A percentile compares a stretch with the other conserved stretches of the same genome.
Evolutionary conservation across 495 filamentous ascomycete species (phyloP).

Genomic region (Delitschia confertaspora): DNA sequence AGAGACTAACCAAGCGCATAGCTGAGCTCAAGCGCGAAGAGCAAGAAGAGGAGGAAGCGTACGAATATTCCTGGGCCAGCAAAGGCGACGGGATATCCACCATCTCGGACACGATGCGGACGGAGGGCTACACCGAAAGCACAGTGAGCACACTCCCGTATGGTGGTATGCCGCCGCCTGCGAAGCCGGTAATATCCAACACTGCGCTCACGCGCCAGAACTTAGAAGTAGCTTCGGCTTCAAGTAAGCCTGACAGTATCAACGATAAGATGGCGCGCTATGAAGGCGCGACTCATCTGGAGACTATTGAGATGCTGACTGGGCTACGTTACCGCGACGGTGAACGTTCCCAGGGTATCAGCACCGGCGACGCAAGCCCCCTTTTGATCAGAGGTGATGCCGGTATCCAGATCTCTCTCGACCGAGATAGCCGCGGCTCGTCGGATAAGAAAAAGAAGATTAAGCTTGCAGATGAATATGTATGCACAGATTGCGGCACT

Average conservation of each 20-base stretch:
- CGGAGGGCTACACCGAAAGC: constrained; percentile 32
- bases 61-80: constrained; percentile 16
- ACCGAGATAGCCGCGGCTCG: constrained; percentile 51
- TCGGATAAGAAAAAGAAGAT: constrained; percentile 83
- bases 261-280: constrained; percentile 67
- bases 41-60: constrained; percentile 57
- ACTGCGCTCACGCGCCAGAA: constrained; percentile 65
- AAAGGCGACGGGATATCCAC: constrained; percentile 6
- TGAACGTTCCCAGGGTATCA: constrained; percentile 80
- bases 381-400: constrained; percentile 76
- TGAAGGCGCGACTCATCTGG: constrained; percentile 66
- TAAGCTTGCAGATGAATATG: constrained; percentile 87
- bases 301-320: constrained; percentile 90
- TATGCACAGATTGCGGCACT: constrained; percentile 85
- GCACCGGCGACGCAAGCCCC: constrained; percentile 71
- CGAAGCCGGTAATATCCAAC: constrained; percentile 52
- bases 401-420: constrained; percentile 71
- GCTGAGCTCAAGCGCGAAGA: constrained; percentile 79
- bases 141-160: constrained; percentile 27
- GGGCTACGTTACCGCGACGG: constrained; percentile 82
- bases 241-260: constrained; percentile 61
- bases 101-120: constrained; percentile 31
- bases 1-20: constrained; percentile 74
- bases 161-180: constrained; percentile 58
- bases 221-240: constrained; percentile 64